Conservation (phyloP, 768 basidiomycete genomes). For the Steccherinum ochraceum region DNA sequence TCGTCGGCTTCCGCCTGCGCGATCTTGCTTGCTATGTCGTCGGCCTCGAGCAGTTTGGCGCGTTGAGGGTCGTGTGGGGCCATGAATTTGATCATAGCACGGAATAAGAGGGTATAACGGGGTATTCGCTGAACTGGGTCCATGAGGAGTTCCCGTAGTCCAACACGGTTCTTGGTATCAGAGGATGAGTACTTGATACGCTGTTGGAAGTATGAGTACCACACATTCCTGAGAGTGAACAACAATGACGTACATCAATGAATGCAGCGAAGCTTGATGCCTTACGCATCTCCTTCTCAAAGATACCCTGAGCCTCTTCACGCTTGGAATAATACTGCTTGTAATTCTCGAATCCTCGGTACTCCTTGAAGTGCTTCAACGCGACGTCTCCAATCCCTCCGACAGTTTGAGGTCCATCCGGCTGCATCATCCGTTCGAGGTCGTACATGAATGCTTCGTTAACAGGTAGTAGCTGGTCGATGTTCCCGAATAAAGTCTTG, state of each 20-base stretch:
- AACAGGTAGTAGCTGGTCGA: constrained; percentile 84
- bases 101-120: constrained; percentile 87
- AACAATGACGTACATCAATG: constrained; percentile 63
- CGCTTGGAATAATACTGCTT: constrained; percentile 87
- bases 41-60: constrained; percentile 73
- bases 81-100: constrained; percentile 91
- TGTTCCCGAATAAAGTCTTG: constrained; percentile 89
- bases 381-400: constrained; percentile 80
- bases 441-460: constrained; percentile 83
- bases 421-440: constrained; percentile 70
- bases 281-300: constrained; percentile 76
- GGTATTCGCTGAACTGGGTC: constrained; percentile 96
- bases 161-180: constrained; percentile 74
- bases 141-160: constrained; percentile 87
- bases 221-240: neutral
- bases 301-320: constrained; percentile 86
- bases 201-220: constrained; percentile 29
- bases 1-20: constrained; percentile 90
- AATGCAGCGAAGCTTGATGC: constrained; percentile 79
- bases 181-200: constrained; percentile 81
- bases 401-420: constrained; percentile 48
- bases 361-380: constrained; percentile 78
- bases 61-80: constrained; percentile 70
- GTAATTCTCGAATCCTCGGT: constrained; percentile 85
- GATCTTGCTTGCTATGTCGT: constrained; percentile 84